These are phyloP conservation scores for Aureobasidium sp. DNA, from an alignment of 2,329 filamentous ascomycete genomes.

Conservation along the genomic window DNA sequence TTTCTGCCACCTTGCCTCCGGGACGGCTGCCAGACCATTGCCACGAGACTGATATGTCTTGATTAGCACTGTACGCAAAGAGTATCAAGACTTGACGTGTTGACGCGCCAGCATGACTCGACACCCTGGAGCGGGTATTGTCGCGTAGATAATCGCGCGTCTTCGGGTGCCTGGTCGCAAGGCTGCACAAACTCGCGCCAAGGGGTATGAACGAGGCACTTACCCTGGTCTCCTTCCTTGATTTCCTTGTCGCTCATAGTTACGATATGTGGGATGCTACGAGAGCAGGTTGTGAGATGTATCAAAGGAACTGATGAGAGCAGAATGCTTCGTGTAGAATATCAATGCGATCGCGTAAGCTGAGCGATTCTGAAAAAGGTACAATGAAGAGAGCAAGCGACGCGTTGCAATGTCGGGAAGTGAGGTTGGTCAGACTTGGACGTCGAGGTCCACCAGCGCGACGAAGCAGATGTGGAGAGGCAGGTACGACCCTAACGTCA, in stretches of 20 bases:
- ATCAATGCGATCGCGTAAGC: conserved; percentile 2
- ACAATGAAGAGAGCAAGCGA: neutral
- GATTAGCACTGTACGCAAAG: conserved; percentile 11
- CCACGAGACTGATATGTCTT: conserved; percentile 48
- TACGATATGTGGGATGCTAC: neutral
- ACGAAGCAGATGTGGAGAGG: neutral
- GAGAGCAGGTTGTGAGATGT: neutral
- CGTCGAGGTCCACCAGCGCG: neutral
- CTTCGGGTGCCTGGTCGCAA: neutral
- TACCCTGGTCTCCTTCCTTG: conserved; percentile 45
- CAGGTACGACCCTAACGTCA: conserved; percentile 3
- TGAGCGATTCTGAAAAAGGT: neutral
- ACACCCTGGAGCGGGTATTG: conserved; percentile 11
- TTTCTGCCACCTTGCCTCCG: conserved; percentile 48
- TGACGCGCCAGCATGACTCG: conserved; percentile 1
- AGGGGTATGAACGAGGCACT: conserved; percentile 15
- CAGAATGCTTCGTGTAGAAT: conserved; percentile 1
- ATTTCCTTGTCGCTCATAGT: conserved; percentile 38
- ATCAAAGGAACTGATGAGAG: neutral
- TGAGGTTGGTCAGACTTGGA: conserved; percentile 1
- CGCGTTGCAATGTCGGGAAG: neutral
- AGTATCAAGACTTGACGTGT: neutral
- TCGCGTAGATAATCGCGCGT: neutral
- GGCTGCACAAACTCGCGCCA: neutral
- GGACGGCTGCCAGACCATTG: conserved; percentile 49